A percentile compares a stretch with the other conserved stretches of the same genome.
These are phyloP conservation scores for Spergularia marina DNA, from an alignment of 148 eudicot genomes.

Conservation along the genomic window DNA sequence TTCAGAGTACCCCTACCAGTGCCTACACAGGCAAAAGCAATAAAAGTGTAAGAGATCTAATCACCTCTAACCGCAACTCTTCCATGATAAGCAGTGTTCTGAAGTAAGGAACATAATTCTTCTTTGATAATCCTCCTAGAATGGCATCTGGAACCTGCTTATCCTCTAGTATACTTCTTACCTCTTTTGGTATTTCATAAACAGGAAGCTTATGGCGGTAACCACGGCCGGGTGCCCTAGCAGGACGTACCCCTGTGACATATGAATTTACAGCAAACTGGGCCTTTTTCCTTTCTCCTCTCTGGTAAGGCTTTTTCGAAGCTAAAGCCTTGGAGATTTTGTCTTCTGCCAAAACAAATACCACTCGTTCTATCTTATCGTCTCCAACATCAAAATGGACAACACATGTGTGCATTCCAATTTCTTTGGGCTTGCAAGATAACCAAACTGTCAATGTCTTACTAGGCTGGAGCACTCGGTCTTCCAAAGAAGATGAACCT, in stretches of 20 bases:
- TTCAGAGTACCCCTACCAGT: neutral
- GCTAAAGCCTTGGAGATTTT: slow-evolving; percentile 63
- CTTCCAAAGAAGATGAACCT: slow-evolving; percentile 60
- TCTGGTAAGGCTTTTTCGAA: slow-evolving; percentile 54
- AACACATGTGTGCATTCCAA: slow-evolving; percentile 67
- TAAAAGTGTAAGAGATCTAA: neutral
- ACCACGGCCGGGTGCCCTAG: slow-evolving; percentile 28
- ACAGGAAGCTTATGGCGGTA: slow-evolving; percentile 35
- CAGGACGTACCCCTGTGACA: slow-evolving; percentile 65
- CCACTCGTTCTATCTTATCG: slow-evolving; percentile 65
- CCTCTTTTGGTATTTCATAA: slow-evolving; percentile 51
- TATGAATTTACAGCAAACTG: slow-evolving; percentile 32
- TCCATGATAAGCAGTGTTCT: slow-evolving; percentile 65
- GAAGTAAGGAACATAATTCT: slow-evolving; percentile 57
- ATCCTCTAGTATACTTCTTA: slow-evolving; percentile 41
- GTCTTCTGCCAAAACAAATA: slow-evolving; percentile 77
- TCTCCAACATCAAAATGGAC: slow-evolving; percentile 67
- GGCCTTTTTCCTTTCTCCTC: slow-evolving; percentile 47
- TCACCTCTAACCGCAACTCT: slow-evolving; percentile 84
- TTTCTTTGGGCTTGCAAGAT: slow-evolving; percentile 78
- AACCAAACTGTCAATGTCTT: slow-evolving; percentile 63
- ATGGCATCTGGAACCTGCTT: slow-evolving; percentile 54
- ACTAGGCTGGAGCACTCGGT: slow-evolving; percentile 55
- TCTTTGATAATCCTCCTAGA: slow-evolving; percentile 40
- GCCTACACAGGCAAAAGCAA: slow-evolving; percentile 2